Evolutionary conservation across 257 asterid species (phyloP).

Genomic region (Solanum medicagineum): DNA sequence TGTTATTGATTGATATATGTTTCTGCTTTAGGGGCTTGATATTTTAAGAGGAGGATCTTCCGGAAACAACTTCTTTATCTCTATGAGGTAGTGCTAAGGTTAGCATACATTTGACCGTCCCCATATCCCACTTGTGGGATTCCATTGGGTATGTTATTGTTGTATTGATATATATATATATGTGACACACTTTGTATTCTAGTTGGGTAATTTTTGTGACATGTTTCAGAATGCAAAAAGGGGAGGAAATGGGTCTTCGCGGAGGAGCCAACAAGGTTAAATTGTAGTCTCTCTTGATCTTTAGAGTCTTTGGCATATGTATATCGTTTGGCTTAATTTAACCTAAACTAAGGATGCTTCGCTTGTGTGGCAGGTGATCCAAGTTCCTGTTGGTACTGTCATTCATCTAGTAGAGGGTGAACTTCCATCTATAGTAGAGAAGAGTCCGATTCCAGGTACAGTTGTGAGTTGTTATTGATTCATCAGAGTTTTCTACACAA

Average conservation of each 20-base stretch:
- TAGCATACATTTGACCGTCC: no score
- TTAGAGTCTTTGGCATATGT: background rate
- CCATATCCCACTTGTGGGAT: no score
- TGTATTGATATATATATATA: background rate
- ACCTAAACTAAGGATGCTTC: background rate
- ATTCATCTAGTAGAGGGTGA: conserved; percentile 77
- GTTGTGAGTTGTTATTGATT: conserved; percentile 30
- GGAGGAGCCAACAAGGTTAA: conserved; percentile 85
- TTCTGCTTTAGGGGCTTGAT: no score
- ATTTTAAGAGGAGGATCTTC: no score
- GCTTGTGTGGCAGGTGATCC: conserved; percentile 45
- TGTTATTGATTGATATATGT: background rate
- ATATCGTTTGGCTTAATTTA: background rate
- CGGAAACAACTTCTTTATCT: no score
- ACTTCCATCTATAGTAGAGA: conserved; percentile 59
- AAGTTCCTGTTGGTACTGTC: conserved; percentile 85
- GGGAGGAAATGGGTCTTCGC: conserved; percentile 83
- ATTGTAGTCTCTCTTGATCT: conserved; percentile 1
- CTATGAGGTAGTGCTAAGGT: no score
- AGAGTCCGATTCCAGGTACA: conserved; percentile 50
- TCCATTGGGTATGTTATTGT: no score
- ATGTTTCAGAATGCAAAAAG: conserved; percentile 66
- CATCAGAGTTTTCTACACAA: conserved; percentile 22
- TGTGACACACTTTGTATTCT: background rate
- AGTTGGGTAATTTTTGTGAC: background rate